A percentile compares a stretch with the other conserved stretches of the same genome.
Evolutionary conservation across 768 basidiomycete species (phyloP).

Genomic region (Lactarius pseudohatsudake): DNA sequence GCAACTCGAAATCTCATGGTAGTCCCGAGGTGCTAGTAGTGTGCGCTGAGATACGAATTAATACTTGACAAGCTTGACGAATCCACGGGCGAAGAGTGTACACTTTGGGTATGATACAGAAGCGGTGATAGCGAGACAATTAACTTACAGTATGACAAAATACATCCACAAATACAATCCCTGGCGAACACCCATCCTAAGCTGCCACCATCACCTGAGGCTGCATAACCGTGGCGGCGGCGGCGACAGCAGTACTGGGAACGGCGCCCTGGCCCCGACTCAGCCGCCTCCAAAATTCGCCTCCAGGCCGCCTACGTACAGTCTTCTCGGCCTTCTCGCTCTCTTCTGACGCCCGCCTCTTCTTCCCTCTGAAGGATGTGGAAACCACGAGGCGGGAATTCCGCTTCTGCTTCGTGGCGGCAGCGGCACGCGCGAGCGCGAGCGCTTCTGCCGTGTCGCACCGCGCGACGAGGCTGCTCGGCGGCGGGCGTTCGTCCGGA

Average conservation of each 20-base stretch:
- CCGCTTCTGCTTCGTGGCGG: background rate
- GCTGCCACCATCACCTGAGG: background rate
- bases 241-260: background rate
- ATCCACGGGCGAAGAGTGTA: background rate
- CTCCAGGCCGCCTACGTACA: background rate
- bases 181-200: background rate
- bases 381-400: background rate
- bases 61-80: no score
- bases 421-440: slow-evolving; percentile 55
- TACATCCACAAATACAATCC: background rate
- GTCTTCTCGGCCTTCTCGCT: background rate
- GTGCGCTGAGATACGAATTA: no score
- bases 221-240: background rate
- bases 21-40: no score
- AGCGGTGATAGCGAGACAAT: no score
- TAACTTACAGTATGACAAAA: background rate
- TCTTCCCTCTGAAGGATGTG: background rate
- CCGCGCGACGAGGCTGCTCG: slow-evolving; percentile 84
- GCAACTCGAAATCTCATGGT: no score
- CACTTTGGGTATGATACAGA: background rate
- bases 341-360: background rate
- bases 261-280: background rate
- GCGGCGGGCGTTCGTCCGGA: slow-evolving; percentile 78
- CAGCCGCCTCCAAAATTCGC: background rate
- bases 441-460: slow-evolving; percentile 80